Percentiles rank a stretch among this genome's conserved stretches.
These are phyloP conservation scores for Petasospora rhodanensis DNA, from an alignment of 1,139 yeast genomes.

Conservation along the genomic window DNA sequence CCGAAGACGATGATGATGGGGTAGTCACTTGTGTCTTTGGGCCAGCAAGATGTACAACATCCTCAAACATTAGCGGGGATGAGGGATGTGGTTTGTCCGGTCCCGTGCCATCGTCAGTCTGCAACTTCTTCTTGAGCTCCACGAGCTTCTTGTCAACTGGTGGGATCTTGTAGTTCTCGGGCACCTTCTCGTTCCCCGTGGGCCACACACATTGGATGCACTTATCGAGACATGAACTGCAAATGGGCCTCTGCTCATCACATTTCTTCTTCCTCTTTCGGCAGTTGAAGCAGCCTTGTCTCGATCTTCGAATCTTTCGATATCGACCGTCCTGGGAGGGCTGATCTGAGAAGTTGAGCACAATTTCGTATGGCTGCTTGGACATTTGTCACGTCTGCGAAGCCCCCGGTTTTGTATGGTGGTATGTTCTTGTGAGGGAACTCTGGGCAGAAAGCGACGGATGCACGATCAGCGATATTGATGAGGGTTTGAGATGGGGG, in stretches of 20 bases:
- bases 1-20: too few relatives aligned
- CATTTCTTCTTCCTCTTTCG: conserved; percentile 18
- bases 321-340: background rate
- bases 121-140: conserved; percentile 7
- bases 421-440: too few relatives aligned
- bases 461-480: too few relatives aligned
- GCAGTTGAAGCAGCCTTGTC: conserved; percentile 15
- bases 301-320: conserved; percentile 5
- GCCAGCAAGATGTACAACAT: too few relatives aligned
- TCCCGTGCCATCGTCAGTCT: background rate
- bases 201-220: conserved; percentile 41
- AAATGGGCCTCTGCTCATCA: conserved; percentile 12
- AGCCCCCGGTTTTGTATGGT: too few relatives aligned
- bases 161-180: conserved; percentile 24
- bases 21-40: too few relatives aligned
- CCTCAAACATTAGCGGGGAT: conserved; percentile 3
- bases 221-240: conserved; percentile 27
- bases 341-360: conserved; percentile 3
- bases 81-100: conserved; percentile 3
- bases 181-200: conserved; percentile 30
- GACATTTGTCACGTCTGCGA: background rate
- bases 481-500: too few relatives aligned
- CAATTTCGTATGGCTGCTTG: conserved; percentile 5
- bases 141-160: conserved; percentile 14
- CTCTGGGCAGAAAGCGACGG: too few relatives aligned